Evolutionary conservation across 306 rosid species (phyloP), one percentile per base, ranked within the genome.

Genomic region (Ziziphus jujuba): DNA sequence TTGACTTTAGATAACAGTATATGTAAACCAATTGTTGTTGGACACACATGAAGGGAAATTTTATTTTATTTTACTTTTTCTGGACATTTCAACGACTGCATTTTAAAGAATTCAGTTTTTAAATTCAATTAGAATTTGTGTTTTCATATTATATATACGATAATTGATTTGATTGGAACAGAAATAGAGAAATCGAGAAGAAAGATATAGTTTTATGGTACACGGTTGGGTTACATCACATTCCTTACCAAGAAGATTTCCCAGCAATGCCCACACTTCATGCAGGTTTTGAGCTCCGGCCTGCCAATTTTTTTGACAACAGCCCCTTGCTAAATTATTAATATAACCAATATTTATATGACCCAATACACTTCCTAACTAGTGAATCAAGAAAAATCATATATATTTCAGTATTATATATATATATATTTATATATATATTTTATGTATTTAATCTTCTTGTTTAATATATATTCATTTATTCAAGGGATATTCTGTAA

Each of bases 161-260:
- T 33, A 50, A 54, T 72, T 65, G 19, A 9, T 9, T 12, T 35
- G 68, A 54, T 25, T 24, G 17, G 56, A 10, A 72, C 80, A 87
- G 95, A 87, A 82, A 92, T 1, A 89, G 96, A 43, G 88, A 38
- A 38, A 92, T 92, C 25, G 89, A 87, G 57, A 87, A 92, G 71
- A 89, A 24, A 73, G 98, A 92, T 61, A 87, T 87, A 51, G 98
- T 89, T 17, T 1, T 89, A 6, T 89, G 98, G 98, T 85, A 92
- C 75, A 85, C 91, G 1, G 72, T 89, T 28, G 98, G 98, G 59
- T 74, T 92, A 62, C 98, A 89, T 82, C 98, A 92, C 70, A 64
- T 70, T 66, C 97, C 98, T 15, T 87, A 53, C 67, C 92, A 92
- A 72, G 98, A 92, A 79, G 98, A 89, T 61, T 89, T 87, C 75